Evolutionary conservation across 2,329 filamentous ascomycete genomes (phyloP).

Genomic region (Pseudocercospora eumusae): DNA sequence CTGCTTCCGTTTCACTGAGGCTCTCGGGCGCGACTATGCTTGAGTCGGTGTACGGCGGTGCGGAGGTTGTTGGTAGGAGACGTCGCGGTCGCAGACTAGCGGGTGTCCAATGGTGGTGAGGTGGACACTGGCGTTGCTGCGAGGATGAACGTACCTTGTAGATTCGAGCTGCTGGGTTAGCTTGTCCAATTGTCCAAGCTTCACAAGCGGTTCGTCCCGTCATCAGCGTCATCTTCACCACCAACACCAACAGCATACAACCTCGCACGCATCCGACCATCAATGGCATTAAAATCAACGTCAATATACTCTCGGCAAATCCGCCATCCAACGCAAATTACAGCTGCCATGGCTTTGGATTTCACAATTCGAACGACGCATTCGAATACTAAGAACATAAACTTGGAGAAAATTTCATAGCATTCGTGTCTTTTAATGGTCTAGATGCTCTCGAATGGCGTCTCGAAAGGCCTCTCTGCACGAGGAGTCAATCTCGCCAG

Average conservation of each 20-base stretch:
- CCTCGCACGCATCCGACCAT: background rate
- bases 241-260: background rate
- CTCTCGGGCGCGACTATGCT: background rate
- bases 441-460: conserved; percentile 42
- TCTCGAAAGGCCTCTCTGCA: conserved; percentile 76
- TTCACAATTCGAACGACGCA: background rate
- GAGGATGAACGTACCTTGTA: background rate
- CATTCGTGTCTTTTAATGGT: background rate
- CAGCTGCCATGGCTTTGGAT: background rate
- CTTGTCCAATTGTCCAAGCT: background rate
- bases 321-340: background rate
- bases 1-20: background rate
- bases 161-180: no score
- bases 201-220: background rate
- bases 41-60: background rate
- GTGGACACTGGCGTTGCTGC: background rate
- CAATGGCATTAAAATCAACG: background rate
- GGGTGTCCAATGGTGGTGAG: background rate
- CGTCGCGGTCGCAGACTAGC: background rate
- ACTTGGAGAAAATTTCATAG: background rate
- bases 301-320: background rate
- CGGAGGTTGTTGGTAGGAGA: background rate
- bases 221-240: background rate
- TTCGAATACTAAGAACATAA: background rate
- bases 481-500: conserved; percentile 80